These are phyloP conservation scores for Echinochloa phyllopogon DNA, from an alignment of 176 grass and related monocot species.

Conservation along the genomic window DNA sequence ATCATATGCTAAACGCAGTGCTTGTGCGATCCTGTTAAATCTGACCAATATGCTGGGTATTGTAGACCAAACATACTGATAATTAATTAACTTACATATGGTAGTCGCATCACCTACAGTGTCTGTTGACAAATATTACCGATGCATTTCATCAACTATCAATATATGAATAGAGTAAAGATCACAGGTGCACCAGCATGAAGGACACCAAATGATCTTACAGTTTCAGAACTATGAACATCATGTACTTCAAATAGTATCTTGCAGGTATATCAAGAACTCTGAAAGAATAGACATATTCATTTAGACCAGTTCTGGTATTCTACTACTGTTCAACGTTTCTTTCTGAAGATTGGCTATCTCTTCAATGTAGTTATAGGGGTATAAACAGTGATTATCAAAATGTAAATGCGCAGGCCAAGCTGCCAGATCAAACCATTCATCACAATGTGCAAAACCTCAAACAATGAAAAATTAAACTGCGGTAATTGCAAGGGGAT, in stretches of 20 bases:
- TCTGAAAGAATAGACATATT: background rate
- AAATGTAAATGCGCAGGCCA: background rate
- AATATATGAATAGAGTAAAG: background rate
- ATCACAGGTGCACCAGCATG: constrained; percentile 4
- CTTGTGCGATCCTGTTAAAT: background rate
- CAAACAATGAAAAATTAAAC: constrained; percentile 26
- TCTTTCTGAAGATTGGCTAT: background rate
- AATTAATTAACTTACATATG: background rate
- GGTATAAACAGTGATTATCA: background rate
- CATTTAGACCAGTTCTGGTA: background rate
- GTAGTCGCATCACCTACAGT: background rate
- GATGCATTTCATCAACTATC: constrained; percentile 11
- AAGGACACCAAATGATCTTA: background rate
- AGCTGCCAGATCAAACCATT: background rate
- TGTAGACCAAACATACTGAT: background rate
- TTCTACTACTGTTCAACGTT: background rate
- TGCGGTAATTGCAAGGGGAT: constrained; percentile 38
- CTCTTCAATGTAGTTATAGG: background rate
- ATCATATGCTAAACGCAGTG: constrained; percentile 4
- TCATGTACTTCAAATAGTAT: constrained; percentile 1
- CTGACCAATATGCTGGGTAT: background rate
- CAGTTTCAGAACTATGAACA: background rate
- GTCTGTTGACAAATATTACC: background rate
- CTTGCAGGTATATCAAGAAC: background rate
- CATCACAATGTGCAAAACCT: constrained; percentile 25